These are phyloP conservation scores for Hyaloscypha bicolor DNA, from an alignment of 495 filamentous ascomycete species.

Conservation along the genomic window DNA sequence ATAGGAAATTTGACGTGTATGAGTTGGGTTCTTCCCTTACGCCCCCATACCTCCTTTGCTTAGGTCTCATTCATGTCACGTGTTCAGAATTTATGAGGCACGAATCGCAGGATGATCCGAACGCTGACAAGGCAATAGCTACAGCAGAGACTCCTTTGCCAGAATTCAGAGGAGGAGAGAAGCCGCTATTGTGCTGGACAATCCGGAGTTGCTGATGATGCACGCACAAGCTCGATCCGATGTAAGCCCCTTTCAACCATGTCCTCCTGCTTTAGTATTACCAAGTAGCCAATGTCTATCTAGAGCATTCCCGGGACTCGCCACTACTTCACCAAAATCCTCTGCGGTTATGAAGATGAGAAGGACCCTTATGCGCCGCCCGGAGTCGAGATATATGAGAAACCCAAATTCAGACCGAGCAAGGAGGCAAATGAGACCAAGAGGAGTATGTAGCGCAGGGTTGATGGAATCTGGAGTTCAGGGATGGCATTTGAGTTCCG, in stretches of 20 bases:
- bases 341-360: constrained; percentile 47
- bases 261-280: too few relatives aligned
- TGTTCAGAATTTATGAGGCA: background rate
- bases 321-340: constrained; percentile 50
- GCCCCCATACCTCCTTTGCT: background rate
- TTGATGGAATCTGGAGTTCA: background rate
- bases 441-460: background rate
- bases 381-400: background rate
- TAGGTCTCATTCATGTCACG: background rate
- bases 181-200: constrained; percentile 49
- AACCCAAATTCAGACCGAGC: background rate
- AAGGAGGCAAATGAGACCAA: background rate
- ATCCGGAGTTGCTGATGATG: constrained; percentile 56
- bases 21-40: background rate
- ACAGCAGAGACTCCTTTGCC: constrained; percentile 24
- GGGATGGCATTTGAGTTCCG: background rate
- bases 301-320: constrained; percentile 51
- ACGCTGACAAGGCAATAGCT: constrained; percentile 10
- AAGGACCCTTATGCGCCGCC: constrained; percentile 13
- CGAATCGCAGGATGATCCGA: background rate
- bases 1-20: constrained; percentile 11
- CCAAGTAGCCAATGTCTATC: background rate
- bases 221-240: constrained; percentile 47
- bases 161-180: constrained; percentile 39
- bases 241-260: constrained; percentile 34